Evolutionary conservation across 805 yeast species (phyloP), one percentile per base, ranked within the genome.

Genomic region (Saturnispora hagleri): DNA sequence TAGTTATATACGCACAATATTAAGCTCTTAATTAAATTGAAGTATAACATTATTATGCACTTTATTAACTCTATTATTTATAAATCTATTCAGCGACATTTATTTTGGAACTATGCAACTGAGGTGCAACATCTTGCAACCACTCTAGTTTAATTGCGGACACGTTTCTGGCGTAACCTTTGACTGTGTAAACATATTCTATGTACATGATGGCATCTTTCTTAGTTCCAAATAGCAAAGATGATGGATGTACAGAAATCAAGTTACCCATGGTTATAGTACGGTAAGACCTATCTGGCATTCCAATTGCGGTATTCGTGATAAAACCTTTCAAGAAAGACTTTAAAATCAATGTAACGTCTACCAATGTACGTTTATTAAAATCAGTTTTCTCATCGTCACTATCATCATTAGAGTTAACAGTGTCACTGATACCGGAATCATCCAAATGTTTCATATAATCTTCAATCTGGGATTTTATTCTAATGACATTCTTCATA

Each of bases 131-230:
- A 56, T 86, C 93, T 62, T 86, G 91, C 47, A 93, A 68, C 98
- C 98, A 91, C 15, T 80, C 77, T 51, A 88, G 69, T 62, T 88
- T 86, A 26, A 93, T 76, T 15, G 84, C 81, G 47, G 89, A 82
- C n/a, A 90, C 96, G 55, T 75, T 84, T 60, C 99, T 75, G 0
- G 95, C 98, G 62, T 90, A 93, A 0, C 96, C 96, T 65, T 89
- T 89, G 13, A 90, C 78, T 0, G 99, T 93, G 65, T 78, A 91
- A 15, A 93, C 97, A 64, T 87, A 90, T 68, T 93, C 99, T 36
- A 89, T 82, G 70, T 89, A 93, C 95, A 93, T 84, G 51, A 93
- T 82, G 1, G 95, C 96, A 58, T 91, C 96, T 44, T 81, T 74
- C 58, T 79, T 77, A 57, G 78, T 77, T 6, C 97, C 96, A 68